Conservation (phyloP, 257 asterid genomes). For the Solanum bukasovii region DNA sequence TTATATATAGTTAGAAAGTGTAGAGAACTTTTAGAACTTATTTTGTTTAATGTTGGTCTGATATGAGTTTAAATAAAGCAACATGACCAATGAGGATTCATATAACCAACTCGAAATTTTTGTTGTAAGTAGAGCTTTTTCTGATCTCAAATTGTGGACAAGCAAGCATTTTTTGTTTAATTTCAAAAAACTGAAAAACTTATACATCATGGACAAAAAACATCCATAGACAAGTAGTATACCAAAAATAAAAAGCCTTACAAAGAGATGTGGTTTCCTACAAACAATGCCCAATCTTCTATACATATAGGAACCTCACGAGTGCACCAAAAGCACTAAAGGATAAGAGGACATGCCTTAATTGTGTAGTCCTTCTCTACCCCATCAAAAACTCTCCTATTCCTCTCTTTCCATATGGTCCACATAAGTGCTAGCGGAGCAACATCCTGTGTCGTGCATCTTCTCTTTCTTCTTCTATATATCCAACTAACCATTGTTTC, state of each 20-base stretch:
- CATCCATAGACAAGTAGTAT: background rate
- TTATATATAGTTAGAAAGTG: background rate
- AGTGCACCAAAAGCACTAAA: background rate
- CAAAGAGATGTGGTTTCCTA: background rate
- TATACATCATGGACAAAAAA: background rate
- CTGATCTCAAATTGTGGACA: background rate
- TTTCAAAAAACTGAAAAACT: background rate
- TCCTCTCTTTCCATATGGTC: background rate
- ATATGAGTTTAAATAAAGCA: background rate
- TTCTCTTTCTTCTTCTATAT: background rate
- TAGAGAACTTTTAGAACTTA: background rate
- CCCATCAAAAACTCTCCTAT: background rate
- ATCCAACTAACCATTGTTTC: background rate
- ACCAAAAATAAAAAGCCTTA: background rate
- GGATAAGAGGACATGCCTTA: background rate
- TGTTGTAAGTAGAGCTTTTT: background rate
- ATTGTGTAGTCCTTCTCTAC: background rate
- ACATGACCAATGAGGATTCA: background rate
- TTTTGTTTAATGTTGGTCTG: background rate
- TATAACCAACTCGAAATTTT: background rate
- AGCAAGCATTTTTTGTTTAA: background rate
- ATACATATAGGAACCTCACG: background rate
- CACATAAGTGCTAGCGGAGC: background rate
- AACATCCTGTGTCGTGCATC: background rate
- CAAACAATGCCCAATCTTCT: background rate